A percentile compares a stretch with the other conserved stretches of the same genome.
phyloP scores from a whole-genome alignment of 73 alveolate genomes.

The Loxodes magnus region DNA sequence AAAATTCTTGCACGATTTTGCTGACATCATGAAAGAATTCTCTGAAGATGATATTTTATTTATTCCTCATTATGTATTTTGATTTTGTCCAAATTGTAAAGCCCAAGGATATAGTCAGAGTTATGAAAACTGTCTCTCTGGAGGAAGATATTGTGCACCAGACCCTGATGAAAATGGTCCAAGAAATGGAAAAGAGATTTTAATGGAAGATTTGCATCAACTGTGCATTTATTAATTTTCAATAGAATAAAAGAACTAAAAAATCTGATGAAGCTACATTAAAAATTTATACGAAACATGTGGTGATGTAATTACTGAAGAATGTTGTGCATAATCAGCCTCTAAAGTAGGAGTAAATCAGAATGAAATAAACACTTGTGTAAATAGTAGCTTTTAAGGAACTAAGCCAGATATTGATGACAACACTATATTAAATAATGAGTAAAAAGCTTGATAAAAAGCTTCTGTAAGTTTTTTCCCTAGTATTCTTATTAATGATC shows the following conservation, averaged over 20 bases:
- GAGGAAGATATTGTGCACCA: conserved; percentile 50
- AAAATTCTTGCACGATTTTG: conserved; percentile 25
- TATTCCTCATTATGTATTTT: conserved; percentile 43
- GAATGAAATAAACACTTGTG: conserved; percentile 16
- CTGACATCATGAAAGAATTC: conserved; percentile 12
- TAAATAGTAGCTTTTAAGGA: conserved; percentile 9
- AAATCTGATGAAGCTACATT: conserved; percentile 35
- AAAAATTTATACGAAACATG: neutral
- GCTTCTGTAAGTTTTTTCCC: conserved; percentile 37
- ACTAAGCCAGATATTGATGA: neutral
- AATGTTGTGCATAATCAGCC: conserved; percentile 5
- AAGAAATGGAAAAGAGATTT: conserved; percentile 40
- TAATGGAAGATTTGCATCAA: conserved; percentile 36
- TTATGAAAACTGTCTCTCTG: conserved; percentile 26
- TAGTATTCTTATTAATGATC: conserved; percentile 25
- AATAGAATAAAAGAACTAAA: conserved; percentile 2
- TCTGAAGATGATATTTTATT: conserved; percentile 14
- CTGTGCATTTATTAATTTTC: conserved; percentile 12
- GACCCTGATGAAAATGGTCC: conserved; percentile 25
- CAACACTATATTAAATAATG: conserved; percentile 17
- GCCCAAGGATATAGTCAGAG: neutral
- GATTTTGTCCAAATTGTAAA: conserved; percentile 40
- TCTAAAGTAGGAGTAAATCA: conserved; percentile 8
- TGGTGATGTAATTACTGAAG: neutral
- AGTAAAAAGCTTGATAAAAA: conserved; percentile 5